Evolutionary conservation across 2,329 filamentous ascomycete genomes (phyloP).

Genomic region (Ceratocystis smalleyi): DNA sequence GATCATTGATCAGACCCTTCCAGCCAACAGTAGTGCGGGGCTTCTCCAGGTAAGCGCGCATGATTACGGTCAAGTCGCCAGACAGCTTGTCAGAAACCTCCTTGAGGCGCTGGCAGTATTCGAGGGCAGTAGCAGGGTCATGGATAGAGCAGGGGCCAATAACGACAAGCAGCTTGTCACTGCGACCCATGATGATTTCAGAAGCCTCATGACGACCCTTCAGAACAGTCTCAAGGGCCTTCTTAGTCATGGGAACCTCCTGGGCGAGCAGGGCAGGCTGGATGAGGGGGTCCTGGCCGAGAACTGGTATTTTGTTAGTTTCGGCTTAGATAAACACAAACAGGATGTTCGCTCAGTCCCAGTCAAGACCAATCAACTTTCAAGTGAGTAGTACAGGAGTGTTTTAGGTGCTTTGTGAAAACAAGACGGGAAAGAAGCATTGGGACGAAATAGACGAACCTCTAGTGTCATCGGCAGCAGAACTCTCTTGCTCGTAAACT

Average conservation of each 20-base stretch:
- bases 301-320: constrained; percentile 35
- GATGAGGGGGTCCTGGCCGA: constrained; percentile 84
- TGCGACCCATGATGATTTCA: constrained; percentile 50
- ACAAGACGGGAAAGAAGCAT: not conserved
- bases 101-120: constrained; percentile 73
- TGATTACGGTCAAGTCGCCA: constrained; percentile 76
- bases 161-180: constrained; percentile 57
- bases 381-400: not conserved
- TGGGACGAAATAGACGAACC: constrained; percentile 21
- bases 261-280: constrained; percentile 88
- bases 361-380: no score
- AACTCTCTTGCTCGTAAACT: constrained; percentile 23
- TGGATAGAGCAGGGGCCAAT: constrained; percentile 95
- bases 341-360: no score
- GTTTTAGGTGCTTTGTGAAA: not conserved
- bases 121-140: constrained; percentile 72
- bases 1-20: constrained; percentile 99
- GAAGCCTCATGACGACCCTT: constrained; percentile 47
- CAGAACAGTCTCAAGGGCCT: constrained; percentile 45
- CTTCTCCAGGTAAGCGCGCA: constrained; percentile 98
- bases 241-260: constrained; percentile 55
- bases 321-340: not conserved
- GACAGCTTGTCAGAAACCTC: constrained; percentile 62
- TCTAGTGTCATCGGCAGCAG: constrained; percentile 26
- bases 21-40: constrained; percentile 94